These are phyloP conservation scores for Thelonectria discophora DNA, from an alignment of 2,329 filamentous ascomycete species.

Conservation along the genomic window DNA sequence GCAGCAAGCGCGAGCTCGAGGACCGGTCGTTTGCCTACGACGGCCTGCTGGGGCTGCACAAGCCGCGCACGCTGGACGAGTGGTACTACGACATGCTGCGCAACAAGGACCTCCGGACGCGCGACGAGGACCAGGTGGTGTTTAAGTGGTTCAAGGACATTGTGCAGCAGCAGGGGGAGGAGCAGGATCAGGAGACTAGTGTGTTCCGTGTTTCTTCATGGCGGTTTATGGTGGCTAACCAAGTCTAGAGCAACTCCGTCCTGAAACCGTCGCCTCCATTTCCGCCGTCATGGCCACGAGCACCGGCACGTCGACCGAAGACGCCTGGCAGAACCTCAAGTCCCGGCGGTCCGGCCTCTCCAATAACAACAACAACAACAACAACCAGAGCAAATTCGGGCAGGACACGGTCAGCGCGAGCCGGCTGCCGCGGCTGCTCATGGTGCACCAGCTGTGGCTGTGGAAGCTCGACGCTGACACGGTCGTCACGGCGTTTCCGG, in stretches of 20 bases:
- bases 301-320: not conserved
- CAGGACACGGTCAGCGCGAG: not conserved
- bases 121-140: conserved; percentile 22
- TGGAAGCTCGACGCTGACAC: conserved; percentile 35
- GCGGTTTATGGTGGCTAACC: not conserved
- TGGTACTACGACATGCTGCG: conserved; percentile 13
- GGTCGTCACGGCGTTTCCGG: conserved; percentile 26
- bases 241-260: not conserved
- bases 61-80: conserved; percentile 22
- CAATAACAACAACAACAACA: no score
- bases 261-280: not conserved
- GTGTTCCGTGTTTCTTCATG: not conserved
- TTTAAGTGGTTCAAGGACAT: conserved; percentile 14
- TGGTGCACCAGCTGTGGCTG: conserved; percentile 34
- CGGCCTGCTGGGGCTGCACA: conserved; percentile 12
- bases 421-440: conserved; percentile 6
- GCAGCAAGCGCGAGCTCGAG: conserved; percentile 2
- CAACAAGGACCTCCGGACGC: not conserved
- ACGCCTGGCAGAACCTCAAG: not conserved
- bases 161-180: not conserved
- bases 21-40: conserved; percentile 11
- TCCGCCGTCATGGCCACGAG: not conserved
- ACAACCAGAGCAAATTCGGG: not conserved
- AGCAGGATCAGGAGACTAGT: not conserved
- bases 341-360: not conserved